phyloP scores from a whole-genome alignment of 495 filamentous ascomycete species.

The Penicillium paradoxum region DNA sequence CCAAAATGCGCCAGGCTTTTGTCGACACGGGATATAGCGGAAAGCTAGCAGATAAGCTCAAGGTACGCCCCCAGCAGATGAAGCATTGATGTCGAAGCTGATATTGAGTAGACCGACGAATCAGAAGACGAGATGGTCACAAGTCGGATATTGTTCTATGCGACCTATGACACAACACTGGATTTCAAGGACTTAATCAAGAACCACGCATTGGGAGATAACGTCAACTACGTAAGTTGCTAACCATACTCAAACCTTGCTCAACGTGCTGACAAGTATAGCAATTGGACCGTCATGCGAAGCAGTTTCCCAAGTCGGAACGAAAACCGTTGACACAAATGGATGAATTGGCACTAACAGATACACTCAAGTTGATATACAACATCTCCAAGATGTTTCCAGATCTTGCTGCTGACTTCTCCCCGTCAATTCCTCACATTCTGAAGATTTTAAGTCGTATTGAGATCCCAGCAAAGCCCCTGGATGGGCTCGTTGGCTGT shows the following conservation, averaged over 20 bases:
- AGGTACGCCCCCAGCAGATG: conserved; percentile 35
- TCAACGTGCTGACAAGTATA: conserved; percentile 24
- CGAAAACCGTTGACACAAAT: conserved; percentile 50
- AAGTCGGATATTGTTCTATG: conserved; percentile 76
- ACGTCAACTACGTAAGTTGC: conserved; percentile 53
- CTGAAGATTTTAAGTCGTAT: conserved; percentile 63
- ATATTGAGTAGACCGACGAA: conserved; percentile 51
- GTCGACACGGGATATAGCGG: conserved; percentile 71
- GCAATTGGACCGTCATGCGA: conserved; percentile 67
- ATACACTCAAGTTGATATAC: conserved; percentile 85
- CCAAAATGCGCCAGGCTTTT: conserved; percentile 69
- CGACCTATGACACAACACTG: conserved; percentile 74
- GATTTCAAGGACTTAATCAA: conserved; percentile 66
- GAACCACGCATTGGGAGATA: conserved; percentile 63
- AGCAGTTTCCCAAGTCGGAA: conserved; percentile 48
- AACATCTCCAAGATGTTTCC: conserved; percentile 74
- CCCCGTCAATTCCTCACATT: conserved; percentile 62
- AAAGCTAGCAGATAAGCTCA: conserved; percentile 66
- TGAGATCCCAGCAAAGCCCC: conserved; percentile 50
- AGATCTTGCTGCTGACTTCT: conserved; percentile 54
- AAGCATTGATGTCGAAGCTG: background rate
- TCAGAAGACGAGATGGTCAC: conserved; percentile 85
- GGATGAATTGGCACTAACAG: conserved; percentile 73
- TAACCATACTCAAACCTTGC: background rate
- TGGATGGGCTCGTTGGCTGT: conserved; percentile 56